Evolutionary conservation across 495 filamentous ascomycete species (phyloP), one percentile per base, ranked within the genome.

Genomic region (Aspergillus homomorphus): DNA sequence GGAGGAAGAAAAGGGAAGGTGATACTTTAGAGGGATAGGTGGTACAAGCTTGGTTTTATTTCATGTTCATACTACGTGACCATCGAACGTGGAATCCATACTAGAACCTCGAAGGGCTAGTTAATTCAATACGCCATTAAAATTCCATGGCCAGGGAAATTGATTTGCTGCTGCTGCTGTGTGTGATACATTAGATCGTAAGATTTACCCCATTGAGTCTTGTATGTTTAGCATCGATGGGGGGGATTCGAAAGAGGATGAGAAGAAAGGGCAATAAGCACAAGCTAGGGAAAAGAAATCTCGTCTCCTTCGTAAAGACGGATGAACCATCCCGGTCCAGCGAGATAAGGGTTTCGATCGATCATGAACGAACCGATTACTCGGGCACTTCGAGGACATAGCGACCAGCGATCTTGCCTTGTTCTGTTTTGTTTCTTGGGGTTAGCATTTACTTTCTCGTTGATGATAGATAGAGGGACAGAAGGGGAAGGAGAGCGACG

Each of bases 351-450:
- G 45, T 41, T 16, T 53, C n/a, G n/a, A n/a, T 30, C 26, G 18
- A 22, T 18, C 46, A 46, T n/a, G n/a, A n/a, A n/a, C n/a, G n/a
- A n/a, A n/a, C n/a, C n/a, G n/a, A n/a, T 59, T 70, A 85, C 65
- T 85, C 77, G 1, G 78, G 80, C 0, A 83, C 79, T 57, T 98
- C 88, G 18, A 96, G 81, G 20, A 98, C 92, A 66, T 95, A 95
- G 51, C 93, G 81, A 15, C 92, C 92, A 1, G 88, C 88, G 72
- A 98, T 92, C 77, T 89, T 87, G 58, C 83, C 84, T 69, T 85
- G 79, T 58, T 85, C 74, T 80, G 61, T 59, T 52, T 22, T 54
- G 12, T 21, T 45, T 22, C 41, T 43, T 22, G 15, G 2, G 18
- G 21, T 59, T 43, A 57, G 58, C 10, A 54, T 52, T 21, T 43